Conservation (phyloP, 768 basidiomycete genomes). For the Boletus patriciae region DNA sequence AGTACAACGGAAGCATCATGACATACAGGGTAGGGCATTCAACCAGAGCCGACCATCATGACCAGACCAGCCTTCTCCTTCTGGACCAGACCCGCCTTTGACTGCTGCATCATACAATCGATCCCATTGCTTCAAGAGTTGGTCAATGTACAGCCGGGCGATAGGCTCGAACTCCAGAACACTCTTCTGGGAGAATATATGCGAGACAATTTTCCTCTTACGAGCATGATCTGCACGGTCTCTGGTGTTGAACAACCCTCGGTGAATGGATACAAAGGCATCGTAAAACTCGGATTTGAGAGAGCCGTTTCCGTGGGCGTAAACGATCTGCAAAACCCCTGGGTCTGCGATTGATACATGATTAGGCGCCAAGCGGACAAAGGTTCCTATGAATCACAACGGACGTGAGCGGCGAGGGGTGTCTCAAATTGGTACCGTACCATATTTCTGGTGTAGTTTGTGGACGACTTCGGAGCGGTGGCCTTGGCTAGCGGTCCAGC, state of each 20-base stretch:
- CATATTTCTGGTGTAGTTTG: constrained; percentile 68
- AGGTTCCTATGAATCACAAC: constrained; percentile 44
- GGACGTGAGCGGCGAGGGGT: not conserved
- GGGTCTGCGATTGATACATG: constrained; percentile 79
- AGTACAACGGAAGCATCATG: not conserved
- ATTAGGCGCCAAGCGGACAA: constrained; percentile 74
- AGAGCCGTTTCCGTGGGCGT: constrained; percentile 83
- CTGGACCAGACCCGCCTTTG: constrained; percentile 55
- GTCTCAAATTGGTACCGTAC: constrained; percentile 38
- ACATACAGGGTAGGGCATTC: constrained; percentile 70
- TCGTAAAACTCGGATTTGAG: constrained; percentile 80
- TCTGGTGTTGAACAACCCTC: constrained; percentile 78
- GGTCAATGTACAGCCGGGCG: constrained; percentile 56
- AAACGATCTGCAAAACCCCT: constrained; percentile 69
- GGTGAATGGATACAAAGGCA: constrained; percentile 71
- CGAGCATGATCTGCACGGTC: constrained; percentile 77
- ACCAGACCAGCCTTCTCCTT: constrained; percentile 67
- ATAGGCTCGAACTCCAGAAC: constrained; percentile 87
- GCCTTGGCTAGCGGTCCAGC: constrained; percentile 60
- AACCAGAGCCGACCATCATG: constrained; percentile 66
- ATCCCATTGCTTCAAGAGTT: constrained; percentile 76
- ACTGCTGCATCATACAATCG: constrained; percentile 54
- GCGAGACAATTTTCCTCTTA: constrained; percentile 88
- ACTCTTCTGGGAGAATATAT: constrained; percentile 81
- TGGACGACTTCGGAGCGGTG: constrained; percentile 78